Base-by-base conservation (phyloP, 768 basidiomycete genomes). In the Scleroderma citrinum region DNA sequence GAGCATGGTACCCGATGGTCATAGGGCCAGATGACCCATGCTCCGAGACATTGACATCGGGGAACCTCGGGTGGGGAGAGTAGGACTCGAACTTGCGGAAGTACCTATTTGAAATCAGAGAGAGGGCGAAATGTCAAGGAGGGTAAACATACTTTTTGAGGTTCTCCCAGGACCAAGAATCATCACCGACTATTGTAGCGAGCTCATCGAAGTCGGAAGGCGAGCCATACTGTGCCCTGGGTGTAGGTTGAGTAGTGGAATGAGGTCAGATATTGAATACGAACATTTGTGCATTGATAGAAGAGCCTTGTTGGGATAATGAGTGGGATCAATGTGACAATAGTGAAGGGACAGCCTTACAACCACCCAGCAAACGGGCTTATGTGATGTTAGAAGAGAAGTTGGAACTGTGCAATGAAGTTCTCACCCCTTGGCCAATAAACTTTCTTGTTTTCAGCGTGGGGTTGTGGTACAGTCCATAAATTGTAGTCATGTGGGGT, bases 321-420 rank as follows among this genome's bases (percentile, higher is more conserved):
- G 47, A 6, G 42, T 11, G 39, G 3, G 39, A 42, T 24, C 12
- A 42, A 34, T 32, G 23, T 34, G 19, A 3, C 17, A 16, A 47
- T 47, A 3, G 36, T 5, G 44, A 32, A 51, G 5, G 24, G 20
- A n/a, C 32, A 21, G 11, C 70, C 81, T 63, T 58, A 83, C 86
- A 88, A 59, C 86, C 86, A 20, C 86, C 86, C 6, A 89, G 73
- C 60, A 88, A 69, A 58, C 80, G 85, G 1, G 68, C 85, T 86
- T 45, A 3, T 7, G 37, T 19, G 21, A 8, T 16, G 32, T 19
- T 11, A 34, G 40, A n/a, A n/a, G n/a, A 34, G 36, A 31, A 29
- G 40, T 20, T 8, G 30, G 52, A 48, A 29, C 11, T 43, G 30
- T 13, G 5, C 19, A n/a, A 20, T 21, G 29, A 10, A 36, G 17